Evolutionary conservation across 352 stramenopile genomes (phyloP).

Genomic region (Pythium aquatile): DNA sequence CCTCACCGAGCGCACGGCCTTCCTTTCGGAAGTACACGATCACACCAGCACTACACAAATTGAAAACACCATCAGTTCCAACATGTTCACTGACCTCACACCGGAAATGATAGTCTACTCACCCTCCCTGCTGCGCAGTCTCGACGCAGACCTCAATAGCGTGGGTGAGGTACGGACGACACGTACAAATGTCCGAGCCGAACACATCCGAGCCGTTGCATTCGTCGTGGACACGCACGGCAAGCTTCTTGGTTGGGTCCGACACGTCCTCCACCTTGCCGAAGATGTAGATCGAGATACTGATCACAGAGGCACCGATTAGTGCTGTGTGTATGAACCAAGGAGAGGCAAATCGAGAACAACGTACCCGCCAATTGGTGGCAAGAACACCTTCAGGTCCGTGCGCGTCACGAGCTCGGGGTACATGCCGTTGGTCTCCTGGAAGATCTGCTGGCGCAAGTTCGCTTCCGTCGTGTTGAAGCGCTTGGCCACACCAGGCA

Average conservation of each 20-base stretch:
- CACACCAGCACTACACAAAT: conserved; percentile 78
- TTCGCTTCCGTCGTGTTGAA: conserved; percentile 96
- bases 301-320: conserved; percentile 16
- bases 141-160: conserved; percentile 99
- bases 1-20: conserved; percentile 95
- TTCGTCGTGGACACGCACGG: conserved; percentile 98
- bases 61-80: neutral
- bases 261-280: conserved; percentile 96
- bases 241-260: conserved; percentile 97
- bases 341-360: neutral
- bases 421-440: conserved; percentile 99
- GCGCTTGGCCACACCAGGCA: conserved; percentile 97
- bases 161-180: conserved; percentile 97
- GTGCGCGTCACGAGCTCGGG: conserved; percentile 98
- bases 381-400: conserved; percentile 98
- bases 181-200: conserved; percentile 99
- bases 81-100: neutral
- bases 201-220: conserved; percentile 99
- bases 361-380: conserved; percentile 95
- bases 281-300: conserved; percentile 98
- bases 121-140: conserved; percentile 96
- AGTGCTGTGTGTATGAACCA: neutral
- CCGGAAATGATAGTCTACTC: conserved; percentile 14
- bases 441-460: conserved; percentile 97
- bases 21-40: conserved; percentile 99